Evolutionary conservation across 139 green algal species (phyloP).

Genomic region (Chlamydomonas sphaeroides): DNA sequence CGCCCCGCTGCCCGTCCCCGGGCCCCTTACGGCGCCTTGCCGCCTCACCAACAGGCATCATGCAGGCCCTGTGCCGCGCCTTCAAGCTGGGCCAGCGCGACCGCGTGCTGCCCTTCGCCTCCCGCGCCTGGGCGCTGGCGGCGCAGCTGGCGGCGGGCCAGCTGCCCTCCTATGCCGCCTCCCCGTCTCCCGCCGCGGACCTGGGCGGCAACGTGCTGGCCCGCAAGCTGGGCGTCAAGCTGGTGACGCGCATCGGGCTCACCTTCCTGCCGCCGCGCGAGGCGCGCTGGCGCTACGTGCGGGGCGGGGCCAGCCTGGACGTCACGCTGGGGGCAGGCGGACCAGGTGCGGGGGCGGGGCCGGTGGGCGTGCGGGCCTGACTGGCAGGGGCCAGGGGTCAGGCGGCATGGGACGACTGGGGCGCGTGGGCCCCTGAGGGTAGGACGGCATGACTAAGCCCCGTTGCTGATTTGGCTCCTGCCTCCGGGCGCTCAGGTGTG

Average conservation of each 20-base stretch:
- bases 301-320: slow-evolving; percentile 48
- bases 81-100: slow-evolving; percentile 78
- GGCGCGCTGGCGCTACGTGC: slow-evolving; percentile 82
- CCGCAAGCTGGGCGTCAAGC: slow-evolving; percentile 88
- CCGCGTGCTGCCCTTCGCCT: slow-evolving; percentile 59
- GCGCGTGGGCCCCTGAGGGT: no score
- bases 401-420: no score
- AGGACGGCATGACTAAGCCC: no score
- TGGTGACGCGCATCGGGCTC: slow-evolving; percentile 83
- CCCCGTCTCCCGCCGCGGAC: slow-evolving; percentile 4
- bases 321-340: slow-evolving; percentile 27
- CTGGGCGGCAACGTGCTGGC: slow-evolving; percentile 50
- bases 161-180: no score
- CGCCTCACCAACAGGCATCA: slow-evolving; percentile 58
- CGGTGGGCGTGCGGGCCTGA: no score
- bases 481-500: background rate
- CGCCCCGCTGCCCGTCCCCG: no score
- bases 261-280: slow-evolving; percentile 78
- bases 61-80: slow-evolving; percentile 58
- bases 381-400: no score
- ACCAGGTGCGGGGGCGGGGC: no score
- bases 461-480: background rate
- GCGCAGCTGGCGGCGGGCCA: slow-evolving; percentile 7
- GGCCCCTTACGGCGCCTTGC: no score
- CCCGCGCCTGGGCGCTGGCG: slow-evolving; percentile 59